A percentile compares a stretch with the other conserved stretches of the same genome.
Evolutionary conservation across 352 stramenopile species (phyloP).

Genomic region (Phytopythium kandeliae): DNA sequence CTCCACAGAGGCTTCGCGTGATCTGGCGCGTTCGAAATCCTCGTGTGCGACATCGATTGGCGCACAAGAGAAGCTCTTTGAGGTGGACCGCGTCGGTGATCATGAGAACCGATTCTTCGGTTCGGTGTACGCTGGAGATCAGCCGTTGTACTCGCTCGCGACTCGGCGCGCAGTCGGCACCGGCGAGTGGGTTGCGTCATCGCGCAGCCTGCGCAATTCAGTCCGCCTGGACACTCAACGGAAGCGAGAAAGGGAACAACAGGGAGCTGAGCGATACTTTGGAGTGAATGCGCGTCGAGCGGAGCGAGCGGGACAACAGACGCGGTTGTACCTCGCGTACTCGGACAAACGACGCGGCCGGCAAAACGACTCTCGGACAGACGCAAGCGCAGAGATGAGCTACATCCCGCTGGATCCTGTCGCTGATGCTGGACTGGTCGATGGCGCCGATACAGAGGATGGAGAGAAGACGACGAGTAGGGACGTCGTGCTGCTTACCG

Average conservation of each 20-base stretch:
- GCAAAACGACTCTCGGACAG: neutral
- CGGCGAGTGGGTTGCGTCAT: slow-evolving; percentile 31
- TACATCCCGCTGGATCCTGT: slow-evolving; percentile 65
- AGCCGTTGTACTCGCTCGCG: slow-evolving; percentile 53
- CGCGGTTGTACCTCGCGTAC: slow-evolving; percentile 61
- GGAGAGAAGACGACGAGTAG: neutral
- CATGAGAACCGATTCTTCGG: slow-evolving; percentile 65
- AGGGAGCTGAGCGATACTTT: slow-evolving; percentile 44
- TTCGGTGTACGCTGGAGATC: slow-evolving; percentile 55
- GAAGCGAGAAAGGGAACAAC: slow-evolving; percentile 3
- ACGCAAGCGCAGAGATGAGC: slow-evolving; percentile 18
- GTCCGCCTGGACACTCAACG: slow-evolving; percentile 1
- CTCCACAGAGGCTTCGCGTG: neutral
- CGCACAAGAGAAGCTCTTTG: slow-evolving; percentile 38
- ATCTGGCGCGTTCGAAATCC: neutral
- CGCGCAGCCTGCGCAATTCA: slow-evolving; percentile 8
- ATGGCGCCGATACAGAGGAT: neutral
- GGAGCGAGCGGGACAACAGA: slow-evolving; percentile 32
- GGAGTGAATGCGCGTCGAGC: slow-evolving; percentile 28
- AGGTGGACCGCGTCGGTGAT: slow-evolving; percentile 62
- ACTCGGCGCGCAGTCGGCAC: slow-evolving; percentile 39
- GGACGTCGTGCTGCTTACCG: slow-evolving; percentile 32
- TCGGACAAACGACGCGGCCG: slow-evolving; percentile 45
- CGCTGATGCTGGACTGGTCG: slow-evolving; percentile 12
- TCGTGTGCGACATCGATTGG: neutral